Conservation (phyloP, 345 rosid genomes). For the Garcia nutans region DNA sequence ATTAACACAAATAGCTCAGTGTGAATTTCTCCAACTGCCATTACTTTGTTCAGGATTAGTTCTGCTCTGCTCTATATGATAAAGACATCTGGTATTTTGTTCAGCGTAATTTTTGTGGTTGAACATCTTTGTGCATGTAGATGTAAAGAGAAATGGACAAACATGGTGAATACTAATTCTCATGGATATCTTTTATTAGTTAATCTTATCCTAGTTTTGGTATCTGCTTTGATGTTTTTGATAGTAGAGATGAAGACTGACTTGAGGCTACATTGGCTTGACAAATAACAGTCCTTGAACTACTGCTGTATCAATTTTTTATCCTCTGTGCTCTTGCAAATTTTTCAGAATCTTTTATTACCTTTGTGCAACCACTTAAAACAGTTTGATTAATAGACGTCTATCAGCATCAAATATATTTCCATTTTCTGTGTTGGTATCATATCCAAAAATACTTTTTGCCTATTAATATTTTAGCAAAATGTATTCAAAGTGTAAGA, state of each 20-base stretch:
- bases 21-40: neutral
- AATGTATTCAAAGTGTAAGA: neutral
- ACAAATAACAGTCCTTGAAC: too few relatives aligned
- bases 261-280: too few relatives aligned
- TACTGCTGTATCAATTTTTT: too few relatives aligned
- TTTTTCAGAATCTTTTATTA: too few relatives aligned
- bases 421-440: too few relatives aligned
- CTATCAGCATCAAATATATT: too few relatives aligned
- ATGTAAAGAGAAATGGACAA: too few relatives aligned
- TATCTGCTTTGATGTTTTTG: neutral
- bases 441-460: neutral
- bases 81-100: neutral
- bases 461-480: too few relatives aligned
- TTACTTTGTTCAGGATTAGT: neutral
- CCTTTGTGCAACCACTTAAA: too few relatives aligned
- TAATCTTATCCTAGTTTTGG: neutral
- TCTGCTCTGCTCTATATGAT: neutral
- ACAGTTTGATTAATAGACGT: too few relatives aligned
- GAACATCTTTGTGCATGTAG: neutral
- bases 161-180: neutral
- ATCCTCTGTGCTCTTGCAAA: too few relatives aligned
- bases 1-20: neutral
- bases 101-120: neutral
- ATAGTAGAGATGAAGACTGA: neutral
- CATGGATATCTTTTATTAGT: neutral